phyloP scores from a whole-genome alignment of 495 filamentous ascomycete genomes.

The Chlorociboria aeruginascens region DNA sequence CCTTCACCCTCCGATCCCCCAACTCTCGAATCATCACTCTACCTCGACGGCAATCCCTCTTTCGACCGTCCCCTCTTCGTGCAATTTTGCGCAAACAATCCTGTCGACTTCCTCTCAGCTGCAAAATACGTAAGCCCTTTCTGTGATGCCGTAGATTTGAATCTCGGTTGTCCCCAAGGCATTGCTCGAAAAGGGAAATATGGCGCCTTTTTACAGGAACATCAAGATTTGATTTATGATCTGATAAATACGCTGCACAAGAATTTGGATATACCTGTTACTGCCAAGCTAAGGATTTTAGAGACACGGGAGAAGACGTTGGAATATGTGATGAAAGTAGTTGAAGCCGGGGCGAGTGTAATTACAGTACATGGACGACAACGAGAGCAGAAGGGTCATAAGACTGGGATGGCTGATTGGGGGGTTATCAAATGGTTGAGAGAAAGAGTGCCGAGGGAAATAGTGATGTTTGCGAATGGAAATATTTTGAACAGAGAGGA shows the following conservation, averaged over 20 bases:
- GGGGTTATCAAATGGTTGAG: conserved; percentile 66
- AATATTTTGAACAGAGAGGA: conserved; percentile 81
- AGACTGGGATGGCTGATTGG: conserved; percentile 94
- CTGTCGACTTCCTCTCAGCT: conserved; percentile 62
- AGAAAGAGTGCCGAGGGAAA: conserved; percentile 71
- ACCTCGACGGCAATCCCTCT: conserved; percentile 75
- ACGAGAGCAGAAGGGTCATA: conserved; percentile 90
- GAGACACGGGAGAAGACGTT: conserved; percentile 79
- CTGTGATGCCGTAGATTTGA: conserved; percentile 93
- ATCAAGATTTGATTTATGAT: conserved; percentile 67
- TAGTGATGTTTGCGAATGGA: conserved; percentile 93
- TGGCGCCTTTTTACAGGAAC: conserved; percentile 89
- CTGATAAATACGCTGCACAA: conserved; percentile 69
- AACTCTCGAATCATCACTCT: conserved; percentile 21
- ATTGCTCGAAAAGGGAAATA: conserved; percentile 87
- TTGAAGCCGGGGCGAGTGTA: conserved; percentile 82
- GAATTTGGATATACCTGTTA: conserved; percentile 62
- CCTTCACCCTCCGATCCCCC: conserved; percentile 6
- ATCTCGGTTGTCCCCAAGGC: conserved; percentile 95
- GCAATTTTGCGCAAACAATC: conserved; percentile 92
- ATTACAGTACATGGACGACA: conserved; percentile 83
- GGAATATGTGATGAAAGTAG: conserved; percentile 78
- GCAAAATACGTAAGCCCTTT: conserved; percentile 65
- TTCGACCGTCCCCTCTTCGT: conserved; percentile 85
- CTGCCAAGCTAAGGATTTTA: conserved; percentile 87